Percentiles rank a stretch among this genome's conserved stretches.
Evolutionary conservation across 176 grass and related monocot species (phyloP).

Genomic region (Paspalum notatum): DNA sequence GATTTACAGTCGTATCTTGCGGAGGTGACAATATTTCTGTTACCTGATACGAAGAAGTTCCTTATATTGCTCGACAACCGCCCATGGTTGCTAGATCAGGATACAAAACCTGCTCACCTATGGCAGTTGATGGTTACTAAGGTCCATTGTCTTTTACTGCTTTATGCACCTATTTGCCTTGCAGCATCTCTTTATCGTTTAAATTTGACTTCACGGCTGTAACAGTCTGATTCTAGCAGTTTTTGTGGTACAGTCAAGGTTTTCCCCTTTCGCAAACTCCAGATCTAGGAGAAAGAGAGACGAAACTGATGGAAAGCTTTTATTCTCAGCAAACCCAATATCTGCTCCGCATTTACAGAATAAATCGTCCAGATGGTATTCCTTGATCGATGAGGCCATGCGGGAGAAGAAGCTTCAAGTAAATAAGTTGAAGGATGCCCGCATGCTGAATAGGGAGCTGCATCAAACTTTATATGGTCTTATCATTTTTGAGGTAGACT

Average conservation of each 20-base stretch:
- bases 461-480: constrained; percentile 90
- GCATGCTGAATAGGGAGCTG: constrained; percentile 77
- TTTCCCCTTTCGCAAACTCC: constrained; percentile 88
- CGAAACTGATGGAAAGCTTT: constrained; percentile 57
- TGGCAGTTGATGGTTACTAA: constrained; percentile 99
- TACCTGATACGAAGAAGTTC: constrained; percentile 69
- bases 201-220: not conserved
- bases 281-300: constrained; percentile 66
- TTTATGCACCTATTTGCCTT: constrained; percentile 21
- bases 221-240: constrained; percentile 27
- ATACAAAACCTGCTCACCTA: constrained; percentile 77
- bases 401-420: constrained; percentile 81
- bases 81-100: constrained; percentile 82
- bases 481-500: constrained; percentile 94
- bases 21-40: constrained; percentile 79
- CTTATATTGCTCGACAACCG: constrained; percentile 83
- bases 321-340: constrained; percentile 54
- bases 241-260: constrained; percentile 68
- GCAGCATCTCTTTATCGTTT: not conserved
- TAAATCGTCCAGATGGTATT: constrained; percentile 72
- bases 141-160: constrained; percentile 43
- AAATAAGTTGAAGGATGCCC: constrained; percentile 83
- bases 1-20: constrained; percentile 98
- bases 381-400: constrained; percentile 82
- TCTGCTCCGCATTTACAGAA: constrained; percentile 53